Base-by-base conservation (phyloP, 805 yeast species). In the Saturnispora dispora region DNA sequence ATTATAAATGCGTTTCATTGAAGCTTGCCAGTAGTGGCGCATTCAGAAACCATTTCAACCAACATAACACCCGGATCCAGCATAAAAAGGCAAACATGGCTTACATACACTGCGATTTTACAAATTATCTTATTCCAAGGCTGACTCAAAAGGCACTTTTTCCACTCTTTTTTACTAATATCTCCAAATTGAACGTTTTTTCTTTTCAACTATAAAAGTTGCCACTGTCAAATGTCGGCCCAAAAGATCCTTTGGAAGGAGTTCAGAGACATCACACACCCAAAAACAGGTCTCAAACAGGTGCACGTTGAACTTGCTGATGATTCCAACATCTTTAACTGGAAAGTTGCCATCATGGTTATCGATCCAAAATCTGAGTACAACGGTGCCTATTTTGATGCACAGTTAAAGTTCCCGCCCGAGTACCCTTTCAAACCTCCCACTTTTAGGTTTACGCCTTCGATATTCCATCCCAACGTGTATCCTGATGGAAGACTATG, bases 401-500 rank as follows among this genome's bases (percentile, higher is more conserved):
- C 96, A 17, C 91, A 87, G 65, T 85, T 91, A 87, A 79, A 83
- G 60, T 91, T 91, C 70, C 98, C 98, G 3, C 69, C 76, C 23
- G 96, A 90, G 67, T 91, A 83, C 68, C 99, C 98, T 4, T 93
- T 79, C 65, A 74, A 88, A 17, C 99, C 99, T 23, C 99, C 98
- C 42, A 81, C 83, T 41, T 93, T 90, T 72, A 77, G 95, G 60
- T 91, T 91, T 73, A 85, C 95, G 3, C 96, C 97, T 15, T 86
- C 96, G 42, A 88, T 91, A 59, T 91, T 84, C 69, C 99, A 91
- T 64, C 99, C 99, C 28, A 93, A 91, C 65, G 96, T 91, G 48
- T 91, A 93, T 70, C 79, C 87, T 53, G 97, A 91, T 69, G 98
- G 99, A 23, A 73, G 95, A 61, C 75, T 93, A 45, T 91, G 99